Conservation (phyloP, 805 yeast species). For the Komagataella phaffii region DNA sequence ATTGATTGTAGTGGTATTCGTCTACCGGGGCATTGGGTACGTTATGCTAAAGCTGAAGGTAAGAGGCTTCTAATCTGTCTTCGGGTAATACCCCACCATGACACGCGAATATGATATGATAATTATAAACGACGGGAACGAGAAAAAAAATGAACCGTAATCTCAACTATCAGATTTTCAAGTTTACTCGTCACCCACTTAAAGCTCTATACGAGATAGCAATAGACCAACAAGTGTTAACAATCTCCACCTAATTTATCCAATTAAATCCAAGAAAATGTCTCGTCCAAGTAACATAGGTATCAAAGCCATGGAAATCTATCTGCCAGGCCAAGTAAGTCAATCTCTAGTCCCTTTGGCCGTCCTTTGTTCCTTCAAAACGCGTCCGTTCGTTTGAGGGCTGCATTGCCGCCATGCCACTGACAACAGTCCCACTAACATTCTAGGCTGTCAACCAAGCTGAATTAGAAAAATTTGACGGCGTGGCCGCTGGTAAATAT, state of each 20-base stretch:
- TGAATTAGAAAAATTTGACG: constrained; percentile 75
- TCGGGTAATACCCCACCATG: not conserved
- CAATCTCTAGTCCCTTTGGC: not conserved
- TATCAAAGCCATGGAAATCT: constrained; percentile 90
- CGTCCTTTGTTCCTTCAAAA: not conserved
- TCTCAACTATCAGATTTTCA: not conserved
- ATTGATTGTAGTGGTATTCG: constrained; percentile 22
- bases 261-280: constrained; percentile 7
- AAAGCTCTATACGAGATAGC: not conserved
- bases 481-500: constrained; percentile 87
- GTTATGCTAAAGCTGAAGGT: constrained; percentile 9
- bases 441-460: constrained; percentile 63
- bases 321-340: constrained; percentile 66
- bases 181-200: not conserved
- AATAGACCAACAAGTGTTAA: not conserved
- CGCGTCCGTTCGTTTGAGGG: not conserved
- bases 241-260: not conserved
- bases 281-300: constrained; percentile 75
- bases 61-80: not conserved
- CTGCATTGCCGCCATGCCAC: not conserved
- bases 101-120: not conserved
- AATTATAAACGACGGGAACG: not conserved
- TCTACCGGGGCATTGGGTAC: constrained; percentile 27
- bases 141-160: not conserved
- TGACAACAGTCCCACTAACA: not conserved